Evolutionary conservation across 2,329 filamentous ascomycete species (phyloP), one percentile per base, ranked within the genome.

Genomic region (Scedosporium boydii): DNA sequence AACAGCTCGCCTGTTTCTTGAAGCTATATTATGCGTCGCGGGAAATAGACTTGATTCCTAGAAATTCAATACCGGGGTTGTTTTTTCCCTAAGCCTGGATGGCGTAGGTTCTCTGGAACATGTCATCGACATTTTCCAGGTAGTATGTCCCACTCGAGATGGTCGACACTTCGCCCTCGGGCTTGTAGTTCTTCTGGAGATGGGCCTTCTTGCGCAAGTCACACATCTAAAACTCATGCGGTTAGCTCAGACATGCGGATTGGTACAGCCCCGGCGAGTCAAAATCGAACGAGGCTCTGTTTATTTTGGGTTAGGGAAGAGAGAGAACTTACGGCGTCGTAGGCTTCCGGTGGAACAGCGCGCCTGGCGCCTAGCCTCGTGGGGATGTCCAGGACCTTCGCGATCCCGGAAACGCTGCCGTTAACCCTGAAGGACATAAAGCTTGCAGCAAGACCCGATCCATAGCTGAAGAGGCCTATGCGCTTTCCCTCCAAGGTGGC

Each of bases 161-260:
- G 68, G 84, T 89, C 56, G 89, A 87, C 29, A 81, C 71, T 61
- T 85, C 85, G 63, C 90, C 90, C 70, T 81, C 75, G 65, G 90
- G 90, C 66, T 79, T 84, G 78, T 85, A 95, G 78, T 85, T 79
- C 81, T 93, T 93, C 80, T 92, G 84, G 67, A 93, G 80, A 74
- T 95, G 90, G 62, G 90, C 90, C 76, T 91, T 84, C 78, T 95
- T 89, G 73, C 90, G 88, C 68, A 93, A 82, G 62, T 88, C 79
- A 77, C 90, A 93, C 82, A 92, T 88, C 85, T 90, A 65, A 56
- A 34, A 58, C 6, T 23, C 41, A 61, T 10, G n/a, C 23, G 12
- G 2, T 41, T 53, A 26, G 61, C 16, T 34, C 7, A 9, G 29
- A 34, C 6, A 9, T 34, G 29, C 29, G 29, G 29, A 34, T 34